These are phyloP conservation scores for Neurospora sp. DNA, from an alignment of 495 filamentous ascomycete genomes.

Conservation along the genomic window DNA sequence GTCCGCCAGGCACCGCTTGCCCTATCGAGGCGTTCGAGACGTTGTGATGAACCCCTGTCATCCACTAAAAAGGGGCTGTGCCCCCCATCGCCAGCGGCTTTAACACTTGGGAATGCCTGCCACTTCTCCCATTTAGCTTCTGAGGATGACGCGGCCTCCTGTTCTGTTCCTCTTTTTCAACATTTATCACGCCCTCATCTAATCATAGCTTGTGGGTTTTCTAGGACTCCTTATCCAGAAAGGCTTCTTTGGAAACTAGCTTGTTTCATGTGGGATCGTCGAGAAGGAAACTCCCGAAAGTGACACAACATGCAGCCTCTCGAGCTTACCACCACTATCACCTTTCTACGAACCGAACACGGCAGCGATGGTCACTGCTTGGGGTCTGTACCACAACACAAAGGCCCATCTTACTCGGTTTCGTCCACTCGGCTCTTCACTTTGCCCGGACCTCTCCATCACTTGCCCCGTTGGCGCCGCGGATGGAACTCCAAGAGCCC, in stretches of 20 bases:
- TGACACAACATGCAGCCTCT: not conserved
- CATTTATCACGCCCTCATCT: not conserved
- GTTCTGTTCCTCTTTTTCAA: not conserved
- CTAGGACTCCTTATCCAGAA: not conserved
- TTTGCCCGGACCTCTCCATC: not conserved
- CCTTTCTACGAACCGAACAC: not conserved
- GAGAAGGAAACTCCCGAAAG: not conserved
- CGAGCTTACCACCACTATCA: not conserved
- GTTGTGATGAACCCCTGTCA: not conserved
- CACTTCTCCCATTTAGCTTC: not conserved
- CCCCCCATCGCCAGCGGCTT: not conserved
- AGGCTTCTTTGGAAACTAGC: not conserved
- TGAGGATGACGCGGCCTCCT: not conserved
- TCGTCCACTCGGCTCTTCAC: not conserved
- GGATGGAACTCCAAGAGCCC: not conserved
- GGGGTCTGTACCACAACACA: not conserved
- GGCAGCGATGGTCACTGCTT: not conserved
- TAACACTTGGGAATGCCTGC: not conserved
- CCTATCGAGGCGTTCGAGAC: not conserved
- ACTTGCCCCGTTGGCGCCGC: not conserved
- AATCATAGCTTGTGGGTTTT: not conserved
- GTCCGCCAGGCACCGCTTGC: not conserved
- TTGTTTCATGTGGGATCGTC: not conserved
- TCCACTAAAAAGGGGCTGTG: not conserved
- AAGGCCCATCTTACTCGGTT: not conserved